Base-by-base conservation (phyloP, 306 rosid genomes). In the Cajanus cajan region DNA sequence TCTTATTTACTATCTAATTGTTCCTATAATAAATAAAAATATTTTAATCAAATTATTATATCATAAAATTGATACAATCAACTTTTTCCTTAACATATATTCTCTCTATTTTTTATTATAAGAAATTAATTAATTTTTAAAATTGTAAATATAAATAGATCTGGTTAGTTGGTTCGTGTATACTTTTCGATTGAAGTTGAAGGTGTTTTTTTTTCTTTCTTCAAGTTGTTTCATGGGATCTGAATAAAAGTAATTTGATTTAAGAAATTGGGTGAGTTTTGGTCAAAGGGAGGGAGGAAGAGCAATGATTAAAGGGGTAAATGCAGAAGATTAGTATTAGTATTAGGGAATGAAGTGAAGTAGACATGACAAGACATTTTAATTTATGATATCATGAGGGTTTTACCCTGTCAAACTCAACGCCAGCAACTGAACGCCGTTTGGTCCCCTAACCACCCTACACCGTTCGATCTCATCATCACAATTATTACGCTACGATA, bases 381-480 rank as follows among this genome's bases (percentile, higher is more conserved):
- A 34, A 50, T 51, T 16, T 14, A 57, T 10, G 61, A 34, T 37
- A 84, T 86, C 50, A 84, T 82, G 50, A 72, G 12, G 16, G 80
- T 81, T 80, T 73, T 78, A 62, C 80, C 64, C 4, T 65, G 74
- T 55, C 52, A 43, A 70, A 39, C 24, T 10, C 51, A 64, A 69
- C 77, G 6, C 83, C 85, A 15, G 79, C 47, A 82, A 51, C 47
- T 61, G 80, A 70, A 88, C 84, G 72, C 81, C 90, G 83, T 88
- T 85, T 28, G 87, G 92, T 86, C 82, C 82, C 92, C 93, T 69
- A 86, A 85, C 83, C 0, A 59, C 64, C 48, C 6, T 54, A 82
- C 59, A 71, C 86, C 75, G 80, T 80, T 7, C 1, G 65, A 73
- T 80, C 36, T 11, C 4, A 48, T 71, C 57, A 21, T 52, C 82